A percentile compares a stretch with the other conserved stretches of the same genome.
These are phyloP conservation scores for Trichoderma sp. DNA, from an alignment of 2,329 filamentous ascomycete species.

Conservation along the genomic window DNA sequence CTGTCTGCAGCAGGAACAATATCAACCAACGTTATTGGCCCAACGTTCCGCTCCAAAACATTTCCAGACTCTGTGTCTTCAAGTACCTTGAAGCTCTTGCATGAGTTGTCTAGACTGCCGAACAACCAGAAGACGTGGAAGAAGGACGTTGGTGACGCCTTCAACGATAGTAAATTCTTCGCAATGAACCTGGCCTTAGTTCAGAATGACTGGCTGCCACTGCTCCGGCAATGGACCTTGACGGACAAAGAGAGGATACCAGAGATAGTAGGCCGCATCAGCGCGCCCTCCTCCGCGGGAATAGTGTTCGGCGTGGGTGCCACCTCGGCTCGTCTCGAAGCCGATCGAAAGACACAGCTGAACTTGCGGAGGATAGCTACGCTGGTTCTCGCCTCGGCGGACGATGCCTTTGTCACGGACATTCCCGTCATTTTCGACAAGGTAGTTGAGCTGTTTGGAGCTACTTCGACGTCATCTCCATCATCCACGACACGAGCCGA, in stretches of 20 bases:
- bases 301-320: slow-evolving; percentile 99
- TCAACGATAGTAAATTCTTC: slow-evolving; percentile 88
- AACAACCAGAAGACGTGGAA: slow-evolving; percentile 87
- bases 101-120: slow-evolving; percentile 72
- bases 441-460: slow-evolving; percentile 78
- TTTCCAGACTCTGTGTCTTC: slow-evolving; percentile 83
- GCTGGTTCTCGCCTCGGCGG: slow-evolving; percentile 70
- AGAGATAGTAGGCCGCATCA: slow-evolving; percentile 75
- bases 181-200: slow-evolving; percentile 64
- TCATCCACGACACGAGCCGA: slow-evolving; percentile 87
- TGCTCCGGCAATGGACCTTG: slow-evolving; percentile 79
- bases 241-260: slow-evolving; percentile 84
- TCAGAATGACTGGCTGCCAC: slow-evolving; percentile 72
- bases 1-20: slow-evolving; percentile 74
- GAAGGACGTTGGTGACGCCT: slow-evolving; percentile 87
- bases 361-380: slow-evolving; percentile 81
- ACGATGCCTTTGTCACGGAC: slow-evolving; percentile 78
- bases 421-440: slow-evolving; percentile 74
- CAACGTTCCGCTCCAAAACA: slow-evolving; percentile 75
- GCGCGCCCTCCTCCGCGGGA: slow-evolving; percentile 83
- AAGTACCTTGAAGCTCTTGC: slow-evolving; percentile 68
- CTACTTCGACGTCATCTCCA: slow-evolving; percentile 83
- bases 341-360: slow-evolving; percentile 87
- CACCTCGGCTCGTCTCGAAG: slow-evolving; percentile 87
- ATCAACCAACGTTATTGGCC: slow-evolving; percentile 77